Conservation (phyloP, 345 rosid genomes). For the Eutrema heterophyllum region DNA sequence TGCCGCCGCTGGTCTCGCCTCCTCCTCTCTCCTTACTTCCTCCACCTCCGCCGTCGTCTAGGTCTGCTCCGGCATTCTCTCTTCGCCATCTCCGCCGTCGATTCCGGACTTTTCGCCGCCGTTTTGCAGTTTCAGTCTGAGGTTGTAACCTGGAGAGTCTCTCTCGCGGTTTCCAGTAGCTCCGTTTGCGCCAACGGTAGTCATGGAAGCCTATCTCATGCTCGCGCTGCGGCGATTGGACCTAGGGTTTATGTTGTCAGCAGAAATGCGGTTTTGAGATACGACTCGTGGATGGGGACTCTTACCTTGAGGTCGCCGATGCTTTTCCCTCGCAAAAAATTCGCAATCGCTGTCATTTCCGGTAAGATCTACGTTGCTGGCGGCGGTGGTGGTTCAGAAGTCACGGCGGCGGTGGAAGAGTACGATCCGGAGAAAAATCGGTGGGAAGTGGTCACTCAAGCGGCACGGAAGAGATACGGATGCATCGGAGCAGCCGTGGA, state of each 20-base stretch:
- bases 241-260: constrained; percentile 57
- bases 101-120: constrained; percentile 45
- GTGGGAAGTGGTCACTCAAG: constrained; percentile 60
- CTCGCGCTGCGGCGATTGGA: constrained; percentile 62
- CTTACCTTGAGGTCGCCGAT: constrained; percentile 47
- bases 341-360: constrained; percentile 60
- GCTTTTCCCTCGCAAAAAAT: constrained; percentile 57
- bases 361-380: constrained; percentile 78
- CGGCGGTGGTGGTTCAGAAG: constrained; percentile 48
- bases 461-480: constrained; percentile 65
- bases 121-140: constrained; percentile 33
- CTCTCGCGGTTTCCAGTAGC: constrained; percentile 23
- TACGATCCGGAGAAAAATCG: constrained; percentile 62
- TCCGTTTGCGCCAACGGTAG: constrained; percentile 18
- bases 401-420: constrained; percentile 65
- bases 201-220: constrained; percentile 37
- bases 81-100: constrained; percentile 52
- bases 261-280: constrained; percentile 45
- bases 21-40: constrained; percentile 57
- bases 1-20: constrained; percentile 88
- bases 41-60: constrained; percentile 58
- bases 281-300: constrained; percentile 56
- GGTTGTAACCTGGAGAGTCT: constrained; percentile 33
- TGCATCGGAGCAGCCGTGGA: constrained; percentile 77
- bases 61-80: constrained; percentile 50